Base-by-base conservation (phyloP, 2,329 filamentous ascomycete species). In the Phoma sp. region DNA sequence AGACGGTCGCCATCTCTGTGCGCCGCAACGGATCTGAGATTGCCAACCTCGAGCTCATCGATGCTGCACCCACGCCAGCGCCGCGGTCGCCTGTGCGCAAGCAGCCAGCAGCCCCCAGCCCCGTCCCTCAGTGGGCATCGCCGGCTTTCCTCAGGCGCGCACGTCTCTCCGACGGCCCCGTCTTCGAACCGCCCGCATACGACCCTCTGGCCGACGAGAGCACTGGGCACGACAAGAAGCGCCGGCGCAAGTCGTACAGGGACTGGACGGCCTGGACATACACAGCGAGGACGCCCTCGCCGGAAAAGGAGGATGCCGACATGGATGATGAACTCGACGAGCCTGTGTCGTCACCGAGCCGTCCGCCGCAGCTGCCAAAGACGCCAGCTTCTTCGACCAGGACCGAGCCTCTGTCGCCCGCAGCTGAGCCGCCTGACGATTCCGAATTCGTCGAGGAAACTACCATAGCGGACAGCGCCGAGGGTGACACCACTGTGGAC, bases 111-210 rank as follows among this genome's bases (percentile, higher is more conserved):
- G 43, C 49, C 2, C 46, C 60, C 12, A 61, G 52, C 8, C 55
- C 63, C 8, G 32, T 53, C 2, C 50, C 58, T 3, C 62, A 88
- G 62, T 95, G 87, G 77, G 80, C 84, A 4, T 96, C 92, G 2
- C 92, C 92, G 0, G 90, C 91, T 0, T 96, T 96, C 63, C 55
- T 72, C 29, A 93, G 90, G 72, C 83, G 88, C 48, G 83, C 85
- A 13, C 82, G 89, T 51, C 78, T 89, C 4, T 92, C 89, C 0
- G 88, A 88, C 51, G 88, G 88, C 1, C 85, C 86, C 0, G 75
- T 89, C 0, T 85, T 88, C 45, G 85, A 89, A 60, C 82, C 82
- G 4, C 61, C 58, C 5, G 82, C 81, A 1, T 82, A 86, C 59
- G 87, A 92, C 64, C 84, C 87, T 3, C 88, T 94, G 46, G 72